phyloP scores from a whole-genome alignment of 1,284 basidiomycete genomes.

The Apiotrichum siamense region DNA sequence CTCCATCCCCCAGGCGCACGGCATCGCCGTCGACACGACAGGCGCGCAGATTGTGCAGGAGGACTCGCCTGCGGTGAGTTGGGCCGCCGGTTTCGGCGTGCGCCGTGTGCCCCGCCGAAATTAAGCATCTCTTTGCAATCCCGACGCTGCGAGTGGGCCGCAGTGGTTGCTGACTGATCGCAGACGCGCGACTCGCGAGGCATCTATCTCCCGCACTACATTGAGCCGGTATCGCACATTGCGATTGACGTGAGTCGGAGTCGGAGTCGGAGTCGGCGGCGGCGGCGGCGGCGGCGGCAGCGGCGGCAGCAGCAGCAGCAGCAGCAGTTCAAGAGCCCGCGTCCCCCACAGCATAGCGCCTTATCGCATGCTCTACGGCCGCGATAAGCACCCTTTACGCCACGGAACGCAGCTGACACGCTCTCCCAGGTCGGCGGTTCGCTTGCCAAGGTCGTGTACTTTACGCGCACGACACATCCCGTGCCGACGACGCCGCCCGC shows the following conservation, averaged over 20 bases:
- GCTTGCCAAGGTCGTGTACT: slow-evolving; percentile 96
- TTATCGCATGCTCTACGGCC: background rate
- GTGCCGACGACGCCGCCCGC: slow-evolving; percentile 37
- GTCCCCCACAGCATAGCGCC: background rate
- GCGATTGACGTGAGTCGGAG: slow-evolving; percentile 90
- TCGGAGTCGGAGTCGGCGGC: no score
- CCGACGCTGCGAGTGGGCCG: background rate
- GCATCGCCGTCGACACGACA: slow-evolving; percentile 45
- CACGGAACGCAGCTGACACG: background rate
- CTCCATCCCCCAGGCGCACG: slow-evolving; percentile 44
- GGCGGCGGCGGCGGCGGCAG: background rate
- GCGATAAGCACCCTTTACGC: background rate
- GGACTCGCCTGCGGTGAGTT: slow-evolving; percentile 80
- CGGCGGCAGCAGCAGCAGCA: no score
- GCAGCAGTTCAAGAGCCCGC: background rate
- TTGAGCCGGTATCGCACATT: slow-evolving; percentile 92
- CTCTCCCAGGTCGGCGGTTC: slow-evolving; percentile 80
- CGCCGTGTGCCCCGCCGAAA: no score
- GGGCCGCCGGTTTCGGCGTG: background rate
- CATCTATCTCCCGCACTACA: slow-evolving; percentile 92
- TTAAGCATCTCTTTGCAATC: no score
- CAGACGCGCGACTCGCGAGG: slow-evolving; percentile 87
- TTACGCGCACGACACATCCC: slow-evolving; percentile 71
- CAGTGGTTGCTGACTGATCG: slow-evolving; percentile 10
- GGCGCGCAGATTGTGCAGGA: slow-evolving; percentile 84